phyloP scores from a whole-genome alignment of 129 eudicot genomes.

The Centaurea solstitialis region DNA sequence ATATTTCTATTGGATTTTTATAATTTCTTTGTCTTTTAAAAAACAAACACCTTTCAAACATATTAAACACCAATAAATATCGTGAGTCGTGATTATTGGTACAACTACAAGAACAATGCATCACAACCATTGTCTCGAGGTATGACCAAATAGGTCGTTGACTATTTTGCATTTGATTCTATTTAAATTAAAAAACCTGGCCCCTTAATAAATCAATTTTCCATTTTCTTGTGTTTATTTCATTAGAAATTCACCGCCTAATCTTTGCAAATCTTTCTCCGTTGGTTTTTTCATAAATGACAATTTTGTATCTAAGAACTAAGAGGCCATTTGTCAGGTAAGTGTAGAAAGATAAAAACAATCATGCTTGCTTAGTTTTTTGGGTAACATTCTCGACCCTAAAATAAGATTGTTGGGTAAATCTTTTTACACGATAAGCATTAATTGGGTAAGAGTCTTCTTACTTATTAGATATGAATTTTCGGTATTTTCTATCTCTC shows the following conservation, averaged over 20 bases:
- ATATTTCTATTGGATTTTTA: neutral
- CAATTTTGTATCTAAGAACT: neutral
- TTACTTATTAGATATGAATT: too few relatives aligned
- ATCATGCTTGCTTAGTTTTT: too few relatives aligned
- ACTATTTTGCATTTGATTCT: neutral
- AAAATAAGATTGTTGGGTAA: too few relatives aligned
- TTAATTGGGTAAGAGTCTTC: too few relatives aligned
- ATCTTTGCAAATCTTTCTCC: neutral
- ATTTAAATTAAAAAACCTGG: neutral
- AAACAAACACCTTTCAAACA: neutral
- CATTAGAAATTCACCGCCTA: neutral
- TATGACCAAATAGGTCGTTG: neutral
- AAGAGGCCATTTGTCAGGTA: too few relatives aligned
- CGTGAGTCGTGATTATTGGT: constrained; percentile 6
- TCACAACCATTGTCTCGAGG: neutral
- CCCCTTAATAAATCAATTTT: neutral
- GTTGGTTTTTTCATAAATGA: neutral
- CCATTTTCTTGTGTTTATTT: neutral
- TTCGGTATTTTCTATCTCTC: too few relatives aligned
- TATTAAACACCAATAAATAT: neutral
- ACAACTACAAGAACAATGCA: constrained; percentile 12
- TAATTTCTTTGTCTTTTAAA: neutral
- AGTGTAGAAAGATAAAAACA: too few relatives aligned
- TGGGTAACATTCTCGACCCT: too few relatives aligned
- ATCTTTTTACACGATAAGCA: too few relatives aligned